These are phyloP conservation scores for Penicillium pancosmium DNA, from an alignment of 495 filamentous ascomycete species.

Conservation along the genomic window DNA sequence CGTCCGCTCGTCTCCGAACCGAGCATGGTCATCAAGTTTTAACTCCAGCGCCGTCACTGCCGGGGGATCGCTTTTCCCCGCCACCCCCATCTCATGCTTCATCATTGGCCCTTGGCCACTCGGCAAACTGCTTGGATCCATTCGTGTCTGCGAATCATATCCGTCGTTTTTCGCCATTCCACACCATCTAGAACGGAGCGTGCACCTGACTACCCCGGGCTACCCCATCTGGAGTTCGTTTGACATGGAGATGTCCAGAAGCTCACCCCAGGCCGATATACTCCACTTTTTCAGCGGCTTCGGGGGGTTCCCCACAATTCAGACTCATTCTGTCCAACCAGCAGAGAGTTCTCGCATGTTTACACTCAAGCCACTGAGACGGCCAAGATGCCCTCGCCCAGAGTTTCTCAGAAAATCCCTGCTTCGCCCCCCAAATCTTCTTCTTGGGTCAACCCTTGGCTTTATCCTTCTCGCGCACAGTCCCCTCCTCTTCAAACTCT, in stretches of 20 bases:
- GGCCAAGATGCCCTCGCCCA: conserved; percentile 1
- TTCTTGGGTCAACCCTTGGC: conserved; percentile 17
- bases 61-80: conserved; percentile 35
- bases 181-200: neutral
- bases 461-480: conserved; percentile 10
- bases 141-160: conserved; percentile 14
- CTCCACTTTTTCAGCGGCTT: conserved; percentile 20
- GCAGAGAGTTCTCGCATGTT: conserved; percentile 9
- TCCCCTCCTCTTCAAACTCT: conserved; percentile 8
- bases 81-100: conserved; percentile 6
- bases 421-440: neutral
- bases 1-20: conserved; percentile 2
- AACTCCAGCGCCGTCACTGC: neutral
- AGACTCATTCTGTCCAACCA: conserved; percentile 8
- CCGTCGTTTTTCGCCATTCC: neutral
- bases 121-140: conserved; percentile 11
- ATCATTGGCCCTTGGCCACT: conserved; percentile 17
- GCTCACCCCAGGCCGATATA: conserved; percentile 5
- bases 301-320: conserved; percentile 15
- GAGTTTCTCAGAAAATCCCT: conserved; percentile 6
- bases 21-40: neutral
- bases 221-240: conserved; percentile 17
- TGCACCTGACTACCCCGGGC: conserved; percentile 8
- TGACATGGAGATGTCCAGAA: conserved; percentile 5
- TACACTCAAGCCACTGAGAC: conserved; percentile 6